Conservation (phyloP, 1,284 basidiomycete species). For the Filobasidium uniguttulatum region DNA sequence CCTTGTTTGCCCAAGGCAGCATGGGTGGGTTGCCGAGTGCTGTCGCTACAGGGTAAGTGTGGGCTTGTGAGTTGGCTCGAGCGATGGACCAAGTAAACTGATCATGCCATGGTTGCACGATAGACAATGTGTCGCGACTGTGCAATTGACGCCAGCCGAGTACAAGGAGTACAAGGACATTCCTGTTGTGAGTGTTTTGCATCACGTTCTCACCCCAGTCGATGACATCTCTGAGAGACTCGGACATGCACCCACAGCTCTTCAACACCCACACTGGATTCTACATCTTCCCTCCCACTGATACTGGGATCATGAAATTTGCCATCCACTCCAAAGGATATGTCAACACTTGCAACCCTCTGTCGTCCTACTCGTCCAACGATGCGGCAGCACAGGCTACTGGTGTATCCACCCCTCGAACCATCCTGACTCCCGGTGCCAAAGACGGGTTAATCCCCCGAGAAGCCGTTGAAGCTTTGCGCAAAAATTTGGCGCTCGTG, state of each 20-base stretch:
- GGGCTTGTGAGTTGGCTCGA: too few species aligned
- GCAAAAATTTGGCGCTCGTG: slow-evolving; percentile 22
- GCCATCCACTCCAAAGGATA: slow-evolving; percentile 40
- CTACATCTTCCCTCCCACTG: slow-evolving; percentile 41
- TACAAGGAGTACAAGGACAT: slow-evolving; percentile 46
- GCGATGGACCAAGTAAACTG: slow-evolving; percentile 23
- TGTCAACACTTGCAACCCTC: slow-evolving; percentile 19
- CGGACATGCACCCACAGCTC: slow-evolving; percentile 16
- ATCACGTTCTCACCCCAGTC: neutral
- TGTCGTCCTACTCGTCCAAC: slow-evolving; percentile 11
- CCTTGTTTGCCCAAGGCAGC: slow-evolving; percentile 50
- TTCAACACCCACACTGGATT: slow-evolving; percentile 35
- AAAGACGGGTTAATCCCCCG: slow-evolving; percentile 30
- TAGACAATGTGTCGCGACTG: slow-evolving; percentile 58
- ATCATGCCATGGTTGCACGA: slow-evolving; percentile 16
- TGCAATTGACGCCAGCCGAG: slow-evolving; percentile 61
- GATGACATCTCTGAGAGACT: neutral
- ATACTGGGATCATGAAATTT: slow-evolving; percentile 37
- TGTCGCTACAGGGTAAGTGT: slow-evolving; percentile 25
- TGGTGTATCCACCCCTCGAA: slow-evolving; percentile 32
- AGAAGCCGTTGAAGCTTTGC: slow-evolving; percentile 22
- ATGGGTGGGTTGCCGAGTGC: slow-evolving; percentile 25
- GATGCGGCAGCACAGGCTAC: slow-evolving; percentile 12
- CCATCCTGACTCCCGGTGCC: slow-evolving; percentile 30
- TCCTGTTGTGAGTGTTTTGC: slow-evolving; percentile 46